Evolutionary conservation across 2,329 filamentous ascomycete species (phyloP).

Genomic region (Hyphodiscus sp.): DNA sequence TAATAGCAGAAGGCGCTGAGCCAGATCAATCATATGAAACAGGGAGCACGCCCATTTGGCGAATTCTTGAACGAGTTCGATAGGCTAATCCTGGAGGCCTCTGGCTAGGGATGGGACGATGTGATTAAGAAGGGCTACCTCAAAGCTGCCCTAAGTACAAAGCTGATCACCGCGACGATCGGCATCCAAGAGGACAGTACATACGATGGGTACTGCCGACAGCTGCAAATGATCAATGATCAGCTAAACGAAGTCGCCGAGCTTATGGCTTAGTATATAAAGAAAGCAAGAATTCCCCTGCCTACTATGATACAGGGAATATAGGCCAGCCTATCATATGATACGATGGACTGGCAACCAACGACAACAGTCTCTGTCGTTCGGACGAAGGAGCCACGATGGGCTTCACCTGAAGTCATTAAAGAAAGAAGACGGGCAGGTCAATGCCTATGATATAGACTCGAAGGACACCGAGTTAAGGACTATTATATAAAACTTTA

Average conservation of each 20-base stretch:
- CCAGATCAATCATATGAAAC: background rate
- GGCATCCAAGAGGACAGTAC: background rate
- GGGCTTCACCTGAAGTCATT: background rate
- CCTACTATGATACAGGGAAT: too few species aligned
- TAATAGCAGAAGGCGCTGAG: background rate
- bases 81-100: background rate
- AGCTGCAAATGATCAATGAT: background rate
- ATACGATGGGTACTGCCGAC: background rate
- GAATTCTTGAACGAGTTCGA: constrained; percentile 2
- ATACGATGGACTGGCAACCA: too few species aligned
- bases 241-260: background rate
- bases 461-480: background rate
- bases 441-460: background rate
- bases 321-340: too few species aligned
- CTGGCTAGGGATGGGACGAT: background rate
- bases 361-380: too few species aligned
- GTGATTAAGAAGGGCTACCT: constrained; percentile 4
- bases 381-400: too few species aligned
- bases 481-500: background rate
- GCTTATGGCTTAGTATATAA: background rate
- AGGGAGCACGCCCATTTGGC: background rate
- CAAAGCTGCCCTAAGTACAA: background rate
- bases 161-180: background rate
- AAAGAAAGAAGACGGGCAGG: background rate
- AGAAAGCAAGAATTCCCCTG: too few species aligned